A percentile compares a stretch with the other conserved stretches of the same genome.
Evolutionary conservation across 2,329 filamentous ascomycete genomes (phyloP).

Genomic region (Aspergillus oerlinghausenensis): DNA sequence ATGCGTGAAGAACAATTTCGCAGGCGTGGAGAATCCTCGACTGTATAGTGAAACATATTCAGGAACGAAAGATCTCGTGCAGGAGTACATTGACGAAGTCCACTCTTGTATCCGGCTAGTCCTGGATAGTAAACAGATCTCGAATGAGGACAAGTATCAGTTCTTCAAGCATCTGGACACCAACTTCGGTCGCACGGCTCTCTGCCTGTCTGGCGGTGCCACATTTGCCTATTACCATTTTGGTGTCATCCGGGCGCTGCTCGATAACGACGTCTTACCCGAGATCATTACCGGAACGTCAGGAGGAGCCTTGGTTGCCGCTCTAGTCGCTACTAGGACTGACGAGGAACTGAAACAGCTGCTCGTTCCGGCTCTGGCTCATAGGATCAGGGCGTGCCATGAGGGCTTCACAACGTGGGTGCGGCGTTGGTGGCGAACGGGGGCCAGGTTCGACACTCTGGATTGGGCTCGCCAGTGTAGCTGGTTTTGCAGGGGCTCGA

Average conservation of each 20-base stretch:
- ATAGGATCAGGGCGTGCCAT: constrained; percentile 77
- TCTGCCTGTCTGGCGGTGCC: constrained; percentile 89
- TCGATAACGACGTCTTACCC: constrained; percentile 80
- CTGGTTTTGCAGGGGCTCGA: constrained; percentile 88
- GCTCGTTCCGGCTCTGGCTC: constrained; percentile 79
- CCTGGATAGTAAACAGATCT: constrained; percentile 61
- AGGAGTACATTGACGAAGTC: constrained; percentile 77
- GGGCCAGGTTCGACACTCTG: constrained; percentile 87
- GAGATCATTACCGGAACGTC: constrained; percentile 96
- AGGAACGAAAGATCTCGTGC: constrained; percentile 91
- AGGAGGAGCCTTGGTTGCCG: constrained; percentile 85
- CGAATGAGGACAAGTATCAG: constrained; percentile 67
- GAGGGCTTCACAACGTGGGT: constrained; percentile 74
- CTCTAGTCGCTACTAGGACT: constrained; percentile 79
- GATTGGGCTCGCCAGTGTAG: constrained; percentile 81
- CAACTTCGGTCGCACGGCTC: constrained; percentile 86
- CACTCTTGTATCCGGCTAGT: constrained; percentile 60
- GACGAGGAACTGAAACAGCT: constrained; percentile 84
- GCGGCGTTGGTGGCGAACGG: constrained; percentile 83
- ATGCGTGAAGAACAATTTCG: constrained; percentile 97
- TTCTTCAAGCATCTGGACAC: constrained; percentile 85
- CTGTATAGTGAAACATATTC: constrained; percentile 98
- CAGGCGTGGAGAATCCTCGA: constrained; percentile 85
- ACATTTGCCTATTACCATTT: constrained; percentile 97
- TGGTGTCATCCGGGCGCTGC: constrained; percentile 80